A percentile compares a stretch with the other conserved stretches of the same genome.
These are phyloP conservation scores for Debaryomyces castellii DNA, from an alignment of 805 yeast species.

Conservation along the genomic window DNA sequence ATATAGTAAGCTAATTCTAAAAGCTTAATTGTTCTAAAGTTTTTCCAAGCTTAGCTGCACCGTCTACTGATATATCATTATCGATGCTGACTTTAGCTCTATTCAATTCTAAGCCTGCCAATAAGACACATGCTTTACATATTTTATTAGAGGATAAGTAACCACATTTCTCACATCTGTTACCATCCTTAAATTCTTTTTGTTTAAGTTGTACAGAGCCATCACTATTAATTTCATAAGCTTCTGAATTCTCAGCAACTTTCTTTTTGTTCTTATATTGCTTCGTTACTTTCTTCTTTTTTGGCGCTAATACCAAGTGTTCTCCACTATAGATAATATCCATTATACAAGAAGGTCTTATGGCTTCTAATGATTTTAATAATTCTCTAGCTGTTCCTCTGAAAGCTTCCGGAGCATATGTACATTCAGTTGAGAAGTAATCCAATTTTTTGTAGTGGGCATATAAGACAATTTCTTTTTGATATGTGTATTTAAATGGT, in stretches of 20 bases:
- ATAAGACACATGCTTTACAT: constrained; percentile 89
- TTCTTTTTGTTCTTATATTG: constrained; percentile 31
- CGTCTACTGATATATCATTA: constrained; percentile 49
- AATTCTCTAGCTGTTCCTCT: constrained; percentile 95
- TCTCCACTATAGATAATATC: constrained; percentile 96
- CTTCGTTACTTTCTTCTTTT: constrained; percentile 44
- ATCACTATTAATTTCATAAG: constrained; percentile 55
- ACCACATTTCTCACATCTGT: constrained; percentile 85
- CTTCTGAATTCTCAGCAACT: constrained; percentile 20
- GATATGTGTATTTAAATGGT: constrained; percentile 94
- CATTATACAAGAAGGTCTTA: constrained; percentile 88
- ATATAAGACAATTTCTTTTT: constrained; percentile 93
- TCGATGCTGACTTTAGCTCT: constrained; percentile 67
- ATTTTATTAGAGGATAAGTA: constrained; percentile 83
- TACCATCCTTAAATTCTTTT: constrained; percentile 55
- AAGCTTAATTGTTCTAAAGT: constrained; percentile 66
- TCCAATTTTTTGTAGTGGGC: constrained; percentile 96
- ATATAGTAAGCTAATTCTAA: constrained; percentile 21
- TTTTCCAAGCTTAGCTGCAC: constrained; percentile 63
- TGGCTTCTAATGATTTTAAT: constrained; percentile 84
- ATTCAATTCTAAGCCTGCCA: constrained; percentile 79
- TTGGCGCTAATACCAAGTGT: constrained; percentile 64
- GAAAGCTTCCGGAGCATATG: constrained; percentile 98
- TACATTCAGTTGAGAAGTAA: constrained; percentile 95
- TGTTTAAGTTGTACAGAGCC: constrained; percentile 55